These are phyloP conservation scores for Neospermospora avenae DNA, from an alignment of 2,329 filamentous ascomycete genomes.

Conservation along the genomic window DNA sequence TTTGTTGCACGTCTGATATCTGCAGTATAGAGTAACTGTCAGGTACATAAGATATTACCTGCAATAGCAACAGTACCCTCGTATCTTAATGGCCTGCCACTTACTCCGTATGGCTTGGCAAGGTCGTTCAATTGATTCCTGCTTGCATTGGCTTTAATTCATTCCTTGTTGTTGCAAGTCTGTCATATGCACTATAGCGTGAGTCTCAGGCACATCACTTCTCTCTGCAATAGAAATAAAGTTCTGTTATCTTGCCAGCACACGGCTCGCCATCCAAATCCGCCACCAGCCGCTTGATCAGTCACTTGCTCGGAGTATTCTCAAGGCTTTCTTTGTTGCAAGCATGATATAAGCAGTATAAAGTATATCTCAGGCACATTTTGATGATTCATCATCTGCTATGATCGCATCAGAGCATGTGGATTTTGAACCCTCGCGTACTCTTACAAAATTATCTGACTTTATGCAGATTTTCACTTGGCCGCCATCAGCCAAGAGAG, in stretches of 20 bases:
- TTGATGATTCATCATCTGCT: too few species aligned
- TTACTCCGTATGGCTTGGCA: too few species aligned
- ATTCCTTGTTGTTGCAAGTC: neutral
- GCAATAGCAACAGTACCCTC: neutral
- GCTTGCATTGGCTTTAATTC: neutral
- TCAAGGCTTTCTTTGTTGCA: neutral
- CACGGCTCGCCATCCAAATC: too few species aligned
- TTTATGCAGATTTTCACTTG: too few species aligned
- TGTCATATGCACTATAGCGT: neutral
- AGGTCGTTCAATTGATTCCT: neutral
- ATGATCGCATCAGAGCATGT: too few species aligned
- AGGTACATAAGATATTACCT: neutral
- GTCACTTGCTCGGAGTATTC: neutral
- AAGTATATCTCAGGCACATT: neutral
- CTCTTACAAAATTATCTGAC: too few species aligned
- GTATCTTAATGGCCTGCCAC: neutral
- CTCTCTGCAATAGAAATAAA: too few species aligned
- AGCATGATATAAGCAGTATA: slow-evolving; percentile 1
- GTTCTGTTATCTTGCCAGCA: too few species aligned
- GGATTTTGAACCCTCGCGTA: too few species aligned
- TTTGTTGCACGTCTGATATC: slow-evolving; percentile 4
- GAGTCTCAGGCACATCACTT: neutral
- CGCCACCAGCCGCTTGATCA: neutral
- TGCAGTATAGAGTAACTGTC: neutral
- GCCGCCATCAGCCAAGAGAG: too few species aligned